Conservation (phyloP, 805 yeast genomes). For the Cyberlindnera amylophila region DNA sequence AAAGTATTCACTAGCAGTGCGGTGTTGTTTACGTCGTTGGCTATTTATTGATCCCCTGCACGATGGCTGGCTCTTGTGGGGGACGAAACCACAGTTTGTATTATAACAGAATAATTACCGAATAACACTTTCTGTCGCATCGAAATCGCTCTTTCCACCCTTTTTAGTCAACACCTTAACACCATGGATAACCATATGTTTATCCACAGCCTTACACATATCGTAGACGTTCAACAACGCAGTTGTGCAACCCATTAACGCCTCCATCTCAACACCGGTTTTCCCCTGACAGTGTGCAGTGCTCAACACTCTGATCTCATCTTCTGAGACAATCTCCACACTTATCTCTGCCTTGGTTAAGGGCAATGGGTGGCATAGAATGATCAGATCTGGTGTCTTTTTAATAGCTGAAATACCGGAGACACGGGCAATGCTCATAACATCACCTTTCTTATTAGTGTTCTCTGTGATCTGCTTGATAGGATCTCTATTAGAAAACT, state of each 20-base stretch:
- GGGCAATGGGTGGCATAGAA: slow-evolving; percentile 47
- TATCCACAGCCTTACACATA: slow-evolving; percentile 58
- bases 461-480: slow-evolving; percentile 33
- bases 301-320: slow-evolving; percentile 31
- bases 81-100: no score
- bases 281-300: slow-evolving; percentile 44
- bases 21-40: no score
- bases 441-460: slow-evolving; percentile 49
- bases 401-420: slow-evolving; percentile 53
- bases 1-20: no score
- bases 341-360: slow-evolving; percentile 39
- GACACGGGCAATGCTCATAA: slow-evolving; percentile 42
- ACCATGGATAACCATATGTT: slow-evolving; percentile 38
- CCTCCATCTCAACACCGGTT: slow-evolving; percentile 61
- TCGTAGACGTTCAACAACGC: slow-evolving; percentile 48
- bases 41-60: no score
- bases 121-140: no score
- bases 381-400: slow-evolving; percentile 42
- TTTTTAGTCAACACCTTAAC: slow-evolving; percentile 37
- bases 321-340: slow-evolving; percentile 25
- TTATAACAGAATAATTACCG: no score
- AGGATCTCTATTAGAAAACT: slow-evolving; percentile 34
- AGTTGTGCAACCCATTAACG: slow-evolving; percentile 42
- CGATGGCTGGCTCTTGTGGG: no score
- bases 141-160: slow-evolving; percentile 40